Percentiles rank a stretch among this genome's conserved stretches.
phyloP scores from a whole-genome alignment of 2,329 filamentous ascomycete species.

The Lasiodiplodia sp. region DNA sequence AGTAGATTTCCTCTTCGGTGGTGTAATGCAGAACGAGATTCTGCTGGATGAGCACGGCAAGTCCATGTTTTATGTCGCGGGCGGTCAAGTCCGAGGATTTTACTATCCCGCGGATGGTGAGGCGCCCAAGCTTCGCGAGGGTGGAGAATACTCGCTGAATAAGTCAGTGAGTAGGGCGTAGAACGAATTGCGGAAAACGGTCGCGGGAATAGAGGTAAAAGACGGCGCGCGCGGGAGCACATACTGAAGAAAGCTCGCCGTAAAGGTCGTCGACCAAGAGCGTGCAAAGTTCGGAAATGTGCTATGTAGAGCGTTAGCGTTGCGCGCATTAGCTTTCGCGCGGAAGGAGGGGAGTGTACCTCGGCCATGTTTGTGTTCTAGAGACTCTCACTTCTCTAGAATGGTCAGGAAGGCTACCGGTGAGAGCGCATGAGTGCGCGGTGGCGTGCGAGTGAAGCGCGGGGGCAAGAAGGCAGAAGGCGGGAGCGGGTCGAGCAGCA shows the following conservation, averaged over 20 bases:
- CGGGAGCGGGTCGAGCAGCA: slow-evolving; percentile 3
- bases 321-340: neutral
- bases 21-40: slow-evolving; percentile 81
- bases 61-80: slow-evolving; percentile 80
- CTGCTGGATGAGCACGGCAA: slow-evolving; percentile 87
- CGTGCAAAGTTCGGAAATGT: slow-evolving; percentile 85
- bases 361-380: slow-evolving; percentile 30
- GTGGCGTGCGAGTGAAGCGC: slow-evolving; percentile 6
- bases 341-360: neutral
- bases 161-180: slow-evolving; percentile 12
- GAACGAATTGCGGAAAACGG: neutral
- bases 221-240: slow-evolving; percentile 42
- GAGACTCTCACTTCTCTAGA: slow-evolving; percentile 32
- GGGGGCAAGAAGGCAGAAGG: slow-evolving; percentile 12
- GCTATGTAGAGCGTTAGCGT: slow-evolving; percentile 60
- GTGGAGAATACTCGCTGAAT: slow-evolving; percentile 81
- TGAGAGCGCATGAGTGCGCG: slow-evolving; percentile 24
- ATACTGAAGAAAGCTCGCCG: slow-evolving; percentile 90
- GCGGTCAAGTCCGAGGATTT: slow-evolving; percentile 75
- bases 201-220: neutral
- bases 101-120: slow-evolving; percentile 72
- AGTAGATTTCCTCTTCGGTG: slow-evolving; percentile 71
- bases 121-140: slow-evolving; percentile 80
- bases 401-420: slow-evolving; percentile 25
- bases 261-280: slow-evolving; percentile 88